These are phyloP conservation scores for Aureobasidium leucospermi DNA, from an alignment of 2,329 filamentous ascomycete species.

Conservation along the genomic window DNA sequence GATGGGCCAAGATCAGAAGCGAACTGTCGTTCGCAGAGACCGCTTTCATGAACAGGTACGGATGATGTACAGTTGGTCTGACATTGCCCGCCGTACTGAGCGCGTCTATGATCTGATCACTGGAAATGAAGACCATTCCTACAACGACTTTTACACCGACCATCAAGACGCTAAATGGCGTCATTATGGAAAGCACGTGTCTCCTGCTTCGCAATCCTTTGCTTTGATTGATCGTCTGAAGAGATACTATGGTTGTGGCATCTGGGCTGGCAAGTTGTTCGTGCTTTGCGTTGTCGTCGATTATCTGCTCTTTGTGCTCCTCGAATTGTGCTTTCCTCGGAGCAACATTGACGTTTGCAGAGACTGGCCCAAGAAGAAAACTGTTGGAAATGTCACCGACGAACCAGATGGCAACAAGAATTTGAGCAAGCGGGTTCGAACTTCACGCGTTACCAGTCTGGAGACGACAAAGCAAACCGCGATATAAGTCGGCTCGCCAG, in stretches of 20 bases:
- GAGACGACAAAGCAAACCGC: background rate
- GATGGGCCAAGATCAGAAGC: constrained; percentile 16
- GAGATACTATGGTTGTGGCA: constrained; percentile 93
- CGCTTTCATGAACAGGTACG: constrained; percentile 95
- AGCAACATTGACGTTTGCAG: constrained; percentile 81
- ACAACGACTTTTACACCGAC: constrained; percentile 65
- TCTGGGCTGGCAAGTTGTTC: constrained; percentile 97
- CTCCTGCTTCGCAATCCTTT: constrained; percentile 57
- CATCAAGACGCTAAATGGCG: constrained; percentile 35
- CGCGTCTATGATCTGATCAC: constrained; percentile 91
- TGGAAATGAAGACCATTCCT: constrained; percentile 54
- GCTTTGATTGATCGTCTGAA: constrained; percentile 92
- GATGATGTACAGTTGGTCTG: constrained; percentile 98
- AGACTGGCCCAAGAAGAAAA: constrained; percentile 77
- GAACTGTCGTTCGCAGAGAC: constrained; percentile 64
- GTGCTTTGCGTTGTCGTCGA: constrained; percentile 92
- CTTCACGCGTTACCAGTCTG: background rate
- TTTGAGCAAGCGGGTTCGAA: background rate
- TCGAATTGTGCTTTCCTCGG: constrained; percentile 81
- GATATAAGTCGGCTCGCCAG: background rate
- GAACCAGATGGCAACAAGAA: background rate
- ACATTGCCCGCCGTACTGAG: constrained; percentile 89
- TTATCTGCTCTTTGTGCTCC: constrained; percentile 79
- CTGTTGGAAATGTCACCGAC: background rate
- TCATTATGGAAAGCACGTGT: constrained; percentile 58